Percentiles rank a stretch among this genome's conserved stretches.
Conservation (phyloP, 177 flowering plant genomes). For the Vitis hybrid region DNA sequence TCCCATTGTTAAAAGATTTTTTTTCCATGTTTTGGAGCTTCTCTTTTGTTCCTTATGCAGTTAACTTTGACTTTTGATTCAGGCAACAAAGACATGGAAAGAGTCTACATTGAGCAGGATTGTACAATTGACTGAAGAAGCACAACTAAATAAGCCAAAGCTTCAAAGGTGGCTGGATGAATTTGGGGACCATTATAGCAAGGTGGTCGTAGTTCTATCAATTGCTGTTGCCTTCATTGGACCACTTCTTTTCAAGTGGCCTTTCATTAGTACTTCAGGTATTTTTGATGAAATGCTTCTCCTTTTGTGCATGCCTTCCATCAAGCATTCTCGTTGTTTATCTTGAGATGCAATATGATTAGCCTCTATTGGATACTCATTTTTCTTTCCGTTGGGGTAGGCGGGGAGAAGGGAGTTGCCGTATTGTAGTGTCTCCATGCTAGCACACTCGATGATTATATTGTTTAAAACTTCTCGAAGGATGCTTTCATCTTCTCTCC, state of each 20-base stretch:
- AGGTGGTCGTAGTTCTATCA: slow-evolving; percentile 82
- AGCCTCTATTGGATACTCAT: too few species aligned
- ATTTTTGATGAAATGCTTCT: slow-evolving; percentile 13
- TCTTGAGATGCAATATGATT: not conserved
- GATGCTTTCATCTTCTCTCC: slow-evolving; percentile 2
- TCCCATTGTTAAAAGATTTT: not conserved
- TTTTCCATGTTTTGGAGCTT: not conserved
- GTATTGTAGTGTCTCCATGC: too few species aligned
- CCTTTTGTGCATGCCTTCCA: not conserved
- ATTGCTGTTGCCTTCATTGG: slow-evolving; percentile 86
- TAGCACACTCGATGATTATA: too few species aligned
- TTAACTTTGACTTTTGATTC: slow-evolving; percentile 17
- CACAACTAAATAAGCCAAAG: slow-evolving; percentile 85
- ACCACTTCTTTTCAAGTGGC: slow-evolving; percentile 92
- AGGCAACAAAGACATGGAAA: slow-evolving; percentile 90
- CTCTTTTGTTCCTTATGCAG: slow-evolving; percentile 1
- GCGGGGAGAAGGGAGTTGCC: too few species aligned
- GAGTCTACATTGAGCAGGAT: slow-evolving; percentile 87
- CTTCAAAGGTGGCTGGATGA: slow-evolving; percentile 99
- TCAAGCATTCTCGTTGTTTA: not conserved
- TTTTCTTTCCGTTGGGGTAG: too few species aligned
- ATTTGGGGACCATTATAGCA: slow-evolving; percentile 93
- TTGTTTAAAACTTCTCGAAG: not conserved
- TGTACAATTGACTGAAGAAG: slow-evolving; percentile 93
- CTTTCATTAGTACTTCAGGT: slow-evolving; percentile 86